These are phyloP conservation scores for Hordeum vulgare DNA, from an alignment of 176 grass and related monocot species.

Conservation along the genomic window DNA sequence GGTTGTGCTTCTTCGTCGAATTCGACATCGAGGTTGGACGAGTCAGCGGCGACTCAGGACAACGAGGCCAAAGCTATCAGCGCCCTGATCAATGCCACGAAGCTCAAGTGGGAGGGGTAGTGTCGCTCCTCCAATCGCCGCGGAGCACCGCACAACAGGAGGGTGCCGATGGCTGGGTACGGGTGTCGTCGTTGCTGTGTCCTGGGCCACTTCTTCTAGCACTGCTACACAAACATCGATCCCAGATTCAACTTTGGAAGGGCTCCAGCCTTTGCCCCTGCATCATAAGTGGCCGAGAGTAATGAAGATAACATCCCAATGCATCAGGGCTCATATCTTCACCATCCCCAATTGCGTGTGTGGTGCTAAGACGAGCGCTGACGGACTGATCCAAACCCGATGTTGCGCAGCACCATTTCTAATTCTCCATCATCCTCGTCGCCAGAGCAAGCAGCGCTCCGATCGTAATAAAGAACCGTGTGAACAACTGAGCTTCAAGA, in stretches of 20 bases:
- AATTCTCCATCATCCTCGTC: too few species aligned
- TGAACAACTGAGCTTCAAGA: not conserved
- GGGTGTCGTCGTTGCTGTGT: constrained; percentile 25
- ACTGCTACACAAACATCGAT: constrained; percentile 22
- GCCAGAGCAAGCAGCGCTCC: too few species aligned
- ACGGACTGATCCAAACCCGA: too few species aligned
- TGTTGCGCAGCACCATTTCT: too few species aligned
- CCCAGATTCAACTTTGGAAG: not conserved
- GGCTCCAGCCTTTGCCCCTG: not conserved
- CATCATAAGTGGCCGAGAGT: not conserved
- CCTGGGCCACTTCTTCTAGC: constrained; percentile 30
- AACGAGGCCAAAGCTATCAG: constrained; percentile 10
- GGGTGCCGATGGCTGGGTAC: constrained; percentile 11
- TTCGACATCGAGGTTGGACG: not conserved
- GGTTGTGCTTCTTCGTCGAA: not conserved
- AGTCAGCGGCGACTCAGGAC: not conserved
- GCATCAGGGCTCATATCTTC: not conserved
- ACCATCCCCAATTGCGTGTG: not conserved
- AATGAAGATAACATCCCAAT: not conserved
- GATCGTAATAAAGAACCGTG: not conserved
- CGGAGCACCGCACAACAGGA: not conserved
- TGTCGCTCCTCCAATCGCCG: not conserved
- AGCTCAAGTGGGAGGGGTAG: not conserved
- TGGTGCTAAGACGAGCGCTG: not conserved
- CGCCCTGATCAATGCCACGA: constrained; percentile 6